phyloP scores from a whole-genome alignment of 257 asterid genomes.

The Ilex asprella region DNA sequence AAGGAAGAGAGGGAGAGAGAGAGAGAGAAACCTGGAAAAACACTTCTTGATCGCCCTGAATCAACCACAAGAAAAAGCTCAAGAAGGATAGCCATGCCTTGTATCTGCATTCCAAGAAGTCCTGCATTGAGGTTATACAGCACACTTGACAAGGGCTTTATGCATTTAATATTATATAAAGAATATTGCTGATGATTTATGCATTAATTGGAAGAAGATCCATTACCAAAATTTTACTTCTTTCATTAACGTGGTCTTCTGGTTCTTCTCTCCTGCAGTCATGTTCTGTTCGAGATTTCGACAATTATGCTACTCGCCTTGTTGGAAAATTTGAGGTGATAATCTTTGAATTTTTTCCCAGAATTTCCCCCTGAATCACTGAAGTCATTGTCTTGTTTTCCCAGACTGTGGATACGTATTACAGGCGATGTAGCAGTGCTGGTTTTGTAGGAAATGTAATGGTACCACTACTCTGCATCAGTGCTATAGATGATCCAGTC shows the following conservation, averaged over 20 bases:
- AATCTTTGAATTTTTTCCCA: conserved; percentile 5
- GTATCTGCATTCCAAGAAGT: too few species aligned
- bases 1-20: too few species aligned
- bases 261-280: conserved; percentile 33
- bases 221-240: too few species aligned
- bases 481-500: conserved; percentile 84
- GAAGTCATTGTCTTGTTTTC: conserved; percentile 5
- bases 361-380: conserved; percentile 8
- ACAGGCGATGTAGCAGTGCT: conserved; percentile 73
- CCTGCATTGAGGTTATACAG: too few species aligned
- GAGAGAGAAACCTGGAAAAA: too few species aligned
- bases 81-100: too few species aligned
- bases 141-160: too few species aligned
- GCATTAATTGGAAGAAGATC: too few species aligned
- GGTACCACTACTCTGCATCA: conserved; percentile 88
- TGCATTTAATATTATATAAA: too few species aligned
- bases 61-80: too few species aligned
- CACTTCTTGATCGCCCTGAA: too few species aligned
- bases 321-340: conserved; percentile 75
- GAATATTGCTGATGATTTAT: too few species aligned
- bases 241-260: not conserved
- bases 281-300: conserved; percentile 68
- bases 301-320: conserved; percentile 65
- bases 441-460: conserved; percentile 55
- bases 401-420: conserved; percentile 89